A percentile compares a stretch with the other conserved stretches of the same genome.
Evolutionary conservation across 202 grass and related monocot genomes (phyloP).

Genomic region (Musa balbisiana): DNA sequence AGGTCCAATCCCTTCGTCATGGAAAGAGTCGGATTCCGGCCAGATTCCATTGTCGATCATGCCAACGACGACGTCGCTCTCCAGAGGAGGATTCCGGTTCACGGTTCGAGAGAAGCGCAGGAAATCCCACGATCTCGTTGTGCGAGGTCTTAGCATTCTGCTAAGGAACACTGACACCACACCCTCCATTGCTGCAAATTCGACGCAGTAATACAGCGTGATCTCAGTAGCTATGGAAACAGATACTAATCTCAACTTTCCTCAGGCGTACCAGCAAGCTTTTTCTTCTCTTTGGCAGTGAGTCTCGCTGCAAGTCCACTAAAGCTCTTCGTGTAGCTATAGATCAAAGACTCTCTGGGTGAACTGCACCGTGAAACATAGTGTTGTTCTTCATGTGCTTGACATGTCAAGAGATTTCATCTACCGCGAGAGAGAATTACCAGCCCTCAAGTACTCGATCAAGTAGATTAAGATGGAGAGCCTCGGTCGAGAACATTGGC

Average conservation of each 20-base stretch:
- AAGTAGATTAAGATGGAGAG: not conserved
- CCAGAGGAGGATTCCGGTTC: not conserved
- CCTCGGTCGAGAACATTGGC: not conserved
- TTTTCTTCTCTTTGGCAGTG: constrained; percentile 13
- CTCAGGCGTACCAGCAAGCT: constrained; percentile 19
- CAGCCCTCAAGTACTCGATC: not conserved
- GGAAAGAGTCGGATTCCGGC: constrained; percentile 31
- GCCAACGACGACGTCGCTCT: constrained; percentile 36
- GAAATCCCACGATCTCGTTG: constrained; percentile 47
- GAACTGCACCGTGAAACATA: constrained; percentile 1
- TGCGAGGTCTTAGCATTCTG: constrained; percentile 4
- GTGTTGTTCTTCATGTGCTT: no score
- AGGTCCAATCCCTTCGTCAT: constrained; percentile 27
- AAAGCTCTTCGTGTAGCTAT: constrained; percentile 31
- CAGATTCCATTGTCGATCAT: constrained; percentile 33
- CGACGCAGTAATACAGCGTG: no score
- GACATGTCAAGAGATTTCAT: no score
- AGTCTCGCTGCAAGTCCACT: constrained; percentile 38
- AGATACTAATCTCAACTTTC: not conserved
- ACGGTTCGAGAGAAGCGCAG: constrained; percentile 19
- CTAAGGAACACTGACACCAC: constrained; percentile 31
- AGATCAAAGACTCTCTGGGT: constrained; percentile 19
- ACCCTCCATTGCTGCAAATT: constrained; percentile 9
- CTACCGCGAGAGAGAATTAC: not conserved
- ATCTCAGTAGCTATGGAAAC: not conserved